phyloP scores from a whole-genome alignment of 2,329 filamentous ascomycete genomes.

The Verticillium alfalfae region DNA sequence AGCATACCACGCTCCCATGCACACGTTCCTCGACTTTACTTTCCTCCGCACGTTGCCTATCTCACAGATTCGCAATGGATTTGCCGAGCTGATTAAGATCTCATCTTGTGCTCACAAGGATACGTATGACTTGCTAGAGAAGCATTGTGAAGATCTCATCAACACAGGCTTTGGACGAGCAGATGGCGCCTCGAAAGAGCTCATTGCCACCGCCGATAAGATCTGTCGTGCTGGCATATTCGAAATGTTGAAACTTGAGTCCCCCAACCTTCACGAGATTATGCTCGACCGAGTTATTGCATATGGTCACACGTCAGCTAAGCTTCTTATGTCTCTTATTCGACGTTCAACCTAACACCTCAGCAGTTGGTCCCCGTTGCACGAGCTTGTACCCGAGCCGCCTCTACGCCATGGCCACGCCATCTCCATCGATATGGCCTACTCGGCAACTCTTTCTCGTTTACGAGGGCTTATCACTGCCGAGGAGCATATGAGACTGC shows the following conservation, averaged over 20 bases:
- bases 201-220: constrained; percentile 56
- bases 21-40: constrained; percentile 69
- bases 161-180: constrained; percentile 57
- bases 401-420: constrained; percentile 68
- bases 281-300: constrained; percentile 68
- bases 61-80: constrained; percentile 67
- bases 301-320: constrained; percentile 58
- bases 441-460: constrained; percentile 63
- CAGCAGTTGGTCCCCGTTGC: constrained; percentile 61
- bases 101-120: constrained; percentile 62
- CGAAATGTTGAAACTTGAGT: constrained; percentile 70
- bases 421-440: constrained; percentile 73
- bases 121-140: constrained; percentile 63
- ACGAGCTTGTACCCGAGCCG: constrained; percentile 63
- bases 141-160: constrained; percentile 65
- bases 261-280: constrained; percentile 68
- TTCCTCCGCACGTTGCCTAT: constrained; percentile 64
- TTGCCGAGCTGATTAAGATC: constrained; percentile 73
- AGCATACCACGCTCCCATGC: constrained; percentile 66
- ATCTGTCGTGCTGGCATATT: constrained; percentile 66
- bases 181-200: constrained; percentile 48
- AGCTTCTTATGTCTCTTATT: too few relatives aligned
- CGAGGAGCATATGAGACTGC: constrained; percentile 54
- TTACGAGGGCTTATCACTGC: constrained; percentile 54
- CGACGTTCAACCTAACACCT: neutral